phyloP scores from a whole-genome alignment of 306 rosid genomes.

The Macrotyloma uniflorum region DNA sequence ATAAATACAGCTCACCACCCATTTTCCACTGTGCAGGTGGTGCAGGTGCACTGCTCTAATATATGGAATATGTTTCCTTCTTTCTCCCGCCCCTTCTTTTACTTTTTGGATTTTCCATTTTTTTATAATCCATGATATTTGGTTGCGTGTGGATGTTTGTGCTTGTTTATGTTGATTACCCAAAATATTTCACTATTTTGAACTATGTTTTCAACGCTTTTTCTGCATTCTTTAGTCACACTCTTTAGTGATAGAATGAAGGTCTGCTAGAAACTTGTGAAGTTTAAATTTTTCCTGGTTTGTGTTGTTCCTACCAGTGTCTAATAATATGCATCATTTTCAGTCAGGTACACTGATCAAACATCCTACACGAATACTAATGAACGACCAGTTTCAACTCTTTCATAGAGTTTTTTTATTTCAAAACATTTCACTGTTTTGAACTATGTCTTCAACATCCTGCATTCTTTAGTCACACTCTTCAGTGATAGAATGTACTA shows the following conservation, averaged over 20 bases:
- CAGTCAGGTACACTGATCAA: constrained; percentile 52
- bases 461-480: too few relatives aligned
- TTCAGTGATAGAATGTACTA: not conserved
- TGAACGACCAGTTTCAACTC: constrained; percentile 48
- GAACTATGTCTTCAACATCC: too few relatives aligned
- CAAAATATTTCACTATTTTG: not conserved
- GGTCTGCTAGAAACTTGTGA: too few relatives aligned
- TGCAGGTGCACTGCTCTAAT: constrained; percentile 81
- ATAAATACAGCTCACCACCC: constrained; percentile 68
- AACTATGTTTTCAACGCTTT: constrained; percentile 26
- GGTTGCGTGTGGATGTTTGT: constrained; percentile 22
- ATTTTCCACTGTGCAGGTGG: constrained; percentile 92
- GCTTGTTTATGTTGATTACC: constrained; percentile 22
- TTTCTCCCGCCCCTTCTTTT: constrained; percentile 16
- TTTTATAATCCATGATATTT: constrained; percentile 24
- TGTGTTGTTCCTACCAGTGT: too few relatives aligned
- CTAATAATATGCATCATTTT: constrained; percentile 38
- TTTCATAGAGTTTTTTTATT: constrained; percentile 41
- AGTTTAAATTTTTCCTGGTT: too few relatives aligned
- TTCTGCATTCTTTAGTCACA: not conserved
- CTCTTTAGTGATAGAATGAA: not conserved
- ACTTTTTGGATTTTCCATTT: not conserved
- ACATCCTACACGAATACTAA: constrained; percentile 45
- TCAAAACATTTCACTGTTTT: too few relatives aligned
- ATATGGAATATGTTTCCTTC: constrained; percentile 58